phyloP scores from a whole-genome alignment of 1,284 basidiomycete genomes.

The Phellinidium pouzarii region DNA sequence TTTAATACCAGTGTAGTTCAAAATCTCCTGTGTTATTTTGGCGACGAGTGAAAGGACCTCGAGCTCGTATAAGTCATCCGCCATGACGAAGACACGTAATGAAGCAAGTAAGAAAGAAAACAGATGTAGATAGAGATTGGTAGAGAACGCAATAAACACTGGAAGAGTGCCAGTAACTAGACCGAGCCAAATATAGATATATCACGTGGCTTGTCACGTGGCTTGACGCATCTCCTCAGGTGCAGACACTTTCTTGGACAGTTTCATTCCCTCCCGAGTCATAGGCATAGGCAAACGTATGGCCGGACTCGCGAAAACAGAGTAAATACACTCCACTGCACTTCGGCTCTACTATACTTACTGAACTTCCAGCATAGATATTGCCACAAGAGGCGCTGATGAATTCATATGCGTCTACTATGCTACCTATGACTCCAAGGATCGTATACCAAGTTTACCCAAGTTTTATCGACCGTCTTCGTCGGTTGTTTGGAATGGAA shows the following conservation, averaged over 20 bases:
- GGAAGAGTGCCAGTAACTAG: background rate
- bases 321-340: background rate
- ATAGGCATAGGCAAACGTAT: background rate
- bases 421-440: conserved; percentile 67
- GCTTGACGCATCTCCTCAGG: background rate
- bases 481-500: conserved; percentile 81
- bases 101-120: background rate
- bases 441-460: conserved; percentile 61
- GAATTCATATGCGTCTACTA: conserved; percentile 76
- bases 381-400: conserved; percentile 73
- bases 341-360: background rate
- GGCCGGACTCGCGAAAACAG: conserved; percentile 8
- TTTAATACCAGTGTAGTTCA: conserved; percentile 77
- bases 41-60: conserved; percentile 86
- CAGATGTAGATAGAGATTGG: background rate
- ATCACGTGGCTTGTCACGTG: background rate
- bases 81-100: conserved; percentile 35
- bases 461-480: conserved; percentile 73
- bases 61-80: conserved; percentile 83
- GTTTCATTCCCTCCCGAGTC: background rate
- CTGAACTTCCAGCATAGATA: conserved; percentile 55
- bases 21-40: conserved; percentile 85
- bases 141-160: conserved; percentile 4
- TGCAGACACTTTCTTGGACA: background rate
- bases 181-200: no score